Evolutionary conservation across 83 land plant genomes (phyloP).

Genomic region (Picea engelmannii): DNA sequence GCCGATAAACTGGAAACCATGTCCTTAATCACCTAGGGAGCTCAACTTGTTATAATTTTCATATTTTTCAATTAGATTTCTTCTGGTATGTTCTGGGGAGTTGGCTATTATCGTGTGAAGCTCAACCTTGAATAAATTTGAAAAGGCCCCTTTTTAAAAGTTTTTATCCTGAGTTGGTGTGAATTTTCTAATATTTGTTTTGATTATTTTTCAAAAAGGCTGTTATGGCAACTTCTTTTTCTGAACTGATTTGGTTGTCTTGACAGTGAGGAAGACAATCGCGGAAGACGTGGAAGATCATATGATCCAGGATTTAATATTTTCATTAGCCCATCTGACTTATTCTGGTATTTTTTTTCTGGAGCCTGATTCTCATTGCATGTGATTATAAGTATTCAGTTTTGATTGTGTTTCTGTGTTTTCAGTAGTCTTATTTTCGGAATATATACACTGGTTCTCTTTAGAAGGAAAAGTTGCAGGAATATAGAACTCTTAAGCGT

Average conservation of each 20-base stretch:
- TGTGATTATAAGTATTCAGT: neutral
- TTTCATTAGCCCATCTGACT: slow-evolving; percentile 75
- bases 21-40: slow-evolving; percentile 2
- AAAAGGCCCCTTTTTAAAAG: neutral
- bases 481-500: neutral
- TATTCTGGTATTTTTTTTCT: slow-evolving; percentile 70
- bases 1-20: neutral
- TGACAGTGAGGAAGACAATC: slow-evolving; percentile 84
- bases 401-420: neutral
- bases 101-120: neutral
- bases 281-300: slow-evolving; percentile 87
- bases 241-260: slow-evolving; percentile 9
- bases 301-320: slow-evolving; percentile 63
- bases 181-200: slow-evolving; percentile 3
- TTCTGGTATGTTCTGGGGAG: neutral
- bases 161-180: neutral
- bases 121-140: neutral
- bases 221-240: slow-evolving; percentile 2
- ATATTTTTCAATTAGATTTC: neutral
- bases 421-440: neutral
- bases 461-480: neutral
- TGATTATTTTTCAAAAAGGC: slow-evolving; percentile 7
- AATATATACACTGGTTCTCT: neutral
- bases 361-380: neutral
- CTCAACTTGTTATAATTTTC: neutral